Evolutionary conservation across 495 filamentous ascomycete genomes (phyloP), one percentile per base, ranked within the genome.

Genomic region (Sordaria brevicollis): DNA sequence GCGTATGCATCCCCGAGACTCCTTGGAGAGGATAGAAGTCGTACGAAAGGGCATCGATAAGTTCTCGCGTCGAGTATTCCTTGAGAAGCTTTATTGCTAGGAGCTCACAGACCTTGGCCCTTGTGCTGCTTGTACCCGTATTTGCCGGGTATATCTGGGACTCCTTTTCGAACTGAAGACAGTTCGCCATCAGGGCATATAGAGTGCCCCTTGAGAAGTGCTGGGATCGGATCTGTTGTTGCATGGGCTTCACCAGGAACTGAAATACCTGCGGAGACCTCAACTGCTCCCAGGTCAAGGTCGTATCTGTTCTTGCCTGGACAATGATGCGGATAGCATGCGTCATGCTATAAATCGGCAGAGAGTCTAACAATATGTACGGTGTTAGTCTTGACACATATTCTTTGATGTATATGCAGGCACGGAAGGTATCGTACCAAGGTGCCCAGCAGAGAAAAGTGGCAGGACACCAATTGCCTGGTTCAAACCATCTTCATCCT

Each of bases 1-100:
- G 79, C n/a, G 84, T 79, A 65, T 90, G 85, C 3, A 79, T 68
- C 15, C 79, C 81, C 25, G 84, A 78, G 33, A 82, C 77, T 66
- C 93, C 93, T 75, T 97, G 93, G 0, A 98, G 87, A 2, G 94
- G 94, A 77, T 92, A 90, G 76, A 97, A 97, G 74, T 97, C 94
- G 78, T 98, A 97, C 9, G 92, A 94, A 41, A 98, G 82, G 25
- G 92, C 92, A 82, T 97, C 94, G 74, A 96, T 88, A 73, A 98
- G 85, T 80, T 97, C 94, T 66, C 93, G 83, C 7, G 92, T 94
- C 34, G 86, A 88, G 79, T 93, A 97, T 77, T 97, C 94, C 77
- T 91, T 92, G 68, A 98, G 81, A 70, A 97, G 72, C 79, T 94
- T 92, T 76, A 96, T 92, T 5, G 94, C 93, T n/a, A 98, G 84